Evolutionary conservation across 2,329 filamentous ascomycete species (phyloP).

Genomic region (Catunica adiposa): DNA sequence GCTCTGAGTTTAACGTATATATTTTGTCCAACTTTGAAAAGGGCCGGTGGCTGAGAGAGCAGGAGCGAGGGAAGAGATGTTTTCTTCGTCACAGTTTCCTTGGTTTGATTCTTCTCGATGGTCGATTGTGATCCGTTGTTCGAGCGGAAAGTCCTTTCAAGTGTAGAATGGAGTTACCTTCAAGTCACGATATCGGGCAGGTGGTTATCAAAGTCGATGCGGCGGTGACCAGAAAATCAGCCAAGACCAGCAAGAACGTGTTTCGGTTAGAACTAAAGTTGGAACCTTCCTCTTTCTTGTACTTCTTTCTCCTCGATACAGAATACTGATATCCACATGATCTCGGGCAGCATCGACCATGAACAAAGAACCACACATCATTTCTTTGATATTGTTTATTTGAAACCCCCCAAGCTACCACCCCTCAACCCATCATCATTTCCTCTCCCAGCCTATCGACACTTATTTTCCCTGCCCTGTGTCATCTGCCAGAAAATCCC

Average conservation of each 20-base stretch:
- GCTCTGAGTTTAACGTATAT: not conserved
- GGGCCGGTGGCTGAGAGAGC: not conserved
- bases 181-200: not conserved
- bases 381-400: not conserved
- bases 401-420: not conserved
- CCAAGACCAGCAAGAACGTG: not conserved
- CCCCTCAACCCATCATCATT: constrained; percentile 1
- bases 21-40: not conserved
- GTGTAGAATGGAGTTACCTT: not conserved
- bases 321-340: no score
- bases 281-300: not conserved
- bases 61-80: no score
- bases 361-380: no score
- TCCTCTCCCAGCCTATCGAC: not conserved
- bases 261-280: not conserved
- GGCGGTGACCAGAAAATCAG: not conserved
- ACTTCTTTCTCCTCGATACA: not conserved
- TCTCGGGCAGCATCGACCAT: no score
- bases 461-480: not conserved
- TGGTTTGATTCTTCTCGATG: not conserved
- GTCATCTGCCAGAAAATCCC: not conserved
- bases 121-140: not conserved
- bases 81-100: no score
- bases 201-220: not conserved
- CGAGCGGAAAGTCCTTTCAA: not conserved